phyloP scores from a whole-genome alignment of 164 flowering plant species.

The Houttuynia cordata region DNA sequence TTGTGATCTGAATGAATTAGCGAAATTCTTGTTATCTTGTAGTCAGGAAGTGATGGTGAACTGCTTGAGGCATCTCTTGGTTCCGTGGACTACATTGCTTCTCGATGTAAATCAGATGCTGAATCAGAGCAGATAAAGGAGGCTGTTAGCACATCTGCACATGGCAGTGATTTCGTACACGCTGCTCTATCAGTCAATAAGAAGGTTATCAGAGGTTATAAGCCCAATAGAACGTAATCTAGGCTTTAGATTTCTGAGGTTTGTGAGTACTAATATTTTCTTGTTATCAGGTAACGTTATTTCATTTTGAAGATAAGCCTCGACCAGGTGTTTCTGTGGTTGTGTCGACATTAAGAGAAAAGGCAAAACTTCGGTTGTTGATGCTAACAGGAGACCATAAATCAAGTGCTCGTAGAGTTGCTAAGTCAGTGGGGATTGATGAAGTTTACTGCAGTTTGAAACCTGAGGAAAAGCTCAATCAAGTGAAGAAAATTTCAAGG shows the following conservation, averaged over 20 bases:
- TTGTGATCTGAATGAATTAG: neutral
- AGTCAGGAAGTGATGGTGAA: constrained; percentile 57
- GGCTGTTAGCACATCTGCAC: constrained; percentile 64
- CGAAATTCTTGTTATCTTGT: constrained; percentile 10
- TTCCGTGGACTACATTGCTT: constrained; percentile 81
- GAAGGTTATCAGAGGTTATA: constrained; percentile 37
- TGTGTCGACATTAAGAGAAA: constrained; percentile 38
- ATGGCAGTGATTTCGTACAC: constrained; percentile 75
- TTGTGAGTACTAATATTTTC: neutral
- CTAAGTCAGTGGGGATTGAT: constrained; percentile 72
- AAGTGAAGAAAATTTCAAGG: constrained; percentile 66
- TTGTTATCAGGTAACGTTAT: constrained; percentile 59
- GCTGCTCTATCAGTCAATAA: constrained; percentile 86
- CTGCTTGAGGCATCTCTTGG: constrained; percentile 79
- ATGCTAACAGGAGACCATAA: constrained; percentile 98
- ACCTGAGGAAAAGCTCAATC: constrained; percentile 95
- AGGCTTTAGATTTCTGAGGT: neutral
- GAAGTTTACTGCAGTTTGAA: constrained; percentile 74
- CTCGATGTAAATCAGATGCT: constrained; percentile 55
- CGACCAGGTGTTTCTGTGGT: constrained; percentile 67
- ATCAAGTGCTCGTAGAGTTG: constrained; percentile 88
- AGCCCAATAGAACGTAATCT: neutral
- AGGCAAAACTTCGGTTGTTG: constrained; percentile 67
- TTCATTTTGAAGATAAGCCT: constrained; percentile 94
- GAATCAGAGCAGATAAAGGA: constrained; percentile 63